Conservation (phyloP, 2,329 filamentous ascomycete genomes). For the Botrytis aclada region DNA sequence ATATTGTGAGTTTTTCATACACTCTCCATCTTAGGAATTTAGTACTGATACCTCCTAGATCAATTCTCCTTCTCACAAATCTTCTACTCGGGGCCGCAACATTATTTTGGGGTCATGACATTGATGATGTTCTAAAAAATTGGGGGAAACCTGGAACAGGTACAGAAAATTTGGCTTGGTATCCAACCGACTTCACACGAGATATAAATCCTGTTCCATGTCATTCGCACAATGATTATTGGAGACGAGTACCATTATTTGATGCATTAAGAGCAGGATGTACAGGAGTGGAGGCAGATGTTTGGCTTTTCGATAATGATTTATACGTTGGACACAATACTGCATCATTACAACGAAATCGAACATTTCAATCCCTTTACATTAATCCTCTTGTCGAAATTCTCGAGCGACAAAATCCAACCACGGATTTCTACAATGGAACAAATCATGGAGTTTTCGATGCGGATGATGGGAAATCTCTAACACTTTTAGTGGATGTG, state of each 20-base stretch:
- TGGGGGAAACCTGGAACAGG: constrained; percentile 42
- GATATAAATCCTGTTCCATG: constrained; percentile 55
- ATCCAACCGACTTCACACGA: constrained; percentile 51
- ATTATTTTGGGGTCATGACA: constrained; percentile 34
- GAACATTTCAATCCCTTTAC: constrained; percentile 62
- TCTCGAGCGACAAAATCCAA: constrained; percentile 52
- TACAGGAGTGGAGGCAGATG: constrained; percentile 65
- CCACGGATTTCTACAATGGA: constrained; percentile 45
- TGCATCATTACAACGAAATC: constrained; percentile 50
- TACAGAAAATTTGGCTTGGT: constrained; percentile 44
- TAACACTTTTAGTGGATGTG: constrained; percentile 66
- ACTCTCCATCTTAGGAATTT: neutral
- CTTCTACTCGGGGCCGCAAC: constrained; percentile 37
- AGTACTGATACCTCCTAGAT: constrained; percentile 29
- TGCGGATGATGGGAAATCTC: constrained; percentile 48
- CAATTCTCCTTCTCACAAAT: constrained; percentile 38
- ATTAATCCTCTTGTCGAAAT: constrained; percentile 60
- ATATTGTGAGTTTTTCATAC: constrained; percentile 38
- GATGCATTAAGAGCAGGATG: constrained; percentile 59
- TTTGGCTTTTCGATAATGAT: constrained; percentile 58
- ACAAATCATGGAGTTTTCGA: constrained; percentile 55
- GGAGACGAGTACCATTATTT: constrained; percentile 60
- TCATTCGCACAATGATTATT: constrained; percentile 72
- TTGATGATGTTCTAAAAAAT: constrained; percentile 36
- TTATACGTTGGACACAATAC: constrained; percentile 63